Evolutionary conservation across 768 basidiomycete genomes (phyloP), one percentile per base, ranked within the genome.

Genomic region (Rhizopogon vesiculosus): DNA sequence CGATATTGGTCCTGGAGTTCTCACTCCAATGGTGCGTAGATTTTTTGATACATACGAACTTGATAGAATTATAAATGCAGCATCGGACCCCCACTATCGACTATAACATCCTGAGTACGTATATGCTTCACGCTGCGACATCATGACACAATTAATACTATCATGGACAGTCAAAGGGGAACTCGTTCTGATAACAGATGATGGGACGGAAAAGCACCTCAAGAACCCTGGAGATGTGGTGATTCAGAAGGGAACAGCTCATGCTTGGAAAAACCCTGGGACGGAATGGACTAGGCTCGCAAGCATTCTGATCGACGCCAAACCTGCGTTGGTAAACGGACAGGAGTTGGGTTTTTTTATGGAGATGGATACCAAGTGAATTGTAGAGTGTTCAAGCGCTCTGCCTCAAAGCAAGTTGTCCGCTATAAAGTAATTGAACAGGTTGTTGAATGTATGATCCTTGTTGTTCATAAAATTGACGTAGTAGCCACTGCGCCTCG

Each of bases 261-360:
- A 86, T 60, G 80, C 78, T 15, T 87, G 83, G 85, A 77, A 66
- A 52, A 85, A 86, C 65, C 80, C 82, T 9, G 66, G 62, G 2
- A 65, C 69, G 9, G 62, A 67, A 25, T 83, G 81, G 78, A 66
- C 77, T 8, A 70, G 82, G 22, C 84, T 80, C 81, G 66, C 78
- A 38, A 73, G 77, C 8, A 74, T 82, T 44, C 61, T 85, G 29
- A 70, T 85, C 51, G 75, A 82, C 55, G 83, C 84, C 22, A 73
- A 82, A 51, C 80, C 83, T 29, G 79, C 77, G 0, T 64, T 76
- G 15, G 72, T 82, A 18, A 66, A 77, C 35, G 81, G 79, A 16
- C 61, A 76, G 60, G 57, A 63, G 10, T 67, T 83, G 53, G 63
- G 59, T 15, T 74, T n/a, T 28, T 12, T 31, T 13, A 50, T 57